These are phyloP conservation scores for Saussurea involucrata DNA, from an alignment of 129 eudicot genomes.

Conservation along the genomic window DNA sequence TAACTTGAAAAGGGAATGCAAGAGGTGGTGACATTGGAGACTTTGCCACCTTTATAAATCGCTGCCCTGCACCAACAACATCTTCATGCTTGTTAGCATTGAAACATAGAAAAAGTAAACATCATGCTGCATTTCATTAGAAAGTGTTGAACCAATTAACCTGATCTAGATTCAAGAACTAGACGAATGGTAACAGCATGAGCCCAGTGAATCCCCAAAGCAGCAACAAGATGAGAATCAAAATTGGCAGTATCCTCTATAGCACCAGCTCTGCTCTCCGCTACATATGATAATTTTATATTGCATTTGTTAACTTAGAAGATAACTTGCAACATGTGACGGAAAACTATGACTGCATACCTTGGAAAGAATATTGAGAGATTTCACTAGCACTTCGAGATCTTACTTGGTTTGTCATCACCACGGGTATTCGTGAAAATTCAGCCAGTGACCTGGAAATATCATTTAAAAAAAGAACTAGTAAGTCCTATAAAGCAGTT, in stretches of 20 bases:
- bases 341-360: conserved; percentile 13
- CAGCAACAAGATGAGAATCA: conserved; percentile 89
- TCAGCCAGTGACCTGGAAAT: conserved; percentile 71
- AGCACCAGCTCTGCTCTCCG: conserved; percentile 12
- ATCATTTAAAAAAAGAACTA: not conserved
- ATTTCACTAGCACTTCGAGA: conserved; percentile 53
- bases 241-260: conserved; percentile 33
- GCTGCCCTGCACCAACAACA: conserved; percentile 45
- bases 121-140: not conserved
- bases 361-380: conserved; percentile 61
- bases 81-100: not conserved
- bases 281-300: conserved; percentile 19
- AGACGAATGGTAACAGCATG: conserved; percentile 89
- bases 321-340: not conserved
- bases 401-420: conserved; percentile 89
- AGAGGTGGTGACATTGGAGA: conserved; percentile 86
- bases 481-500: not conserved
- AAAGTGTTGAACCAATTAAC: conserved; percentile 33
- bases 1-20: conserved; percentile 57
- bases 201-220: conserved; percentile 89
- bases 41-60: conserved; percentile 82
- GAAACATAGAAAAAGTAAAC: not conserved
- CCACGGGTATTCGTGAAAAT: conserved; percentile 77
- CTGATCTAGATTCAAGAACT: conserved; percentile 81
- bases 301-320: not conserved